A percentile compares a stretch with the other conserved stretches of the same genome.
phyloP scores from a whole-genome alignment of 441 rosid genomes.

The Macaranga tanarius region DNA sequence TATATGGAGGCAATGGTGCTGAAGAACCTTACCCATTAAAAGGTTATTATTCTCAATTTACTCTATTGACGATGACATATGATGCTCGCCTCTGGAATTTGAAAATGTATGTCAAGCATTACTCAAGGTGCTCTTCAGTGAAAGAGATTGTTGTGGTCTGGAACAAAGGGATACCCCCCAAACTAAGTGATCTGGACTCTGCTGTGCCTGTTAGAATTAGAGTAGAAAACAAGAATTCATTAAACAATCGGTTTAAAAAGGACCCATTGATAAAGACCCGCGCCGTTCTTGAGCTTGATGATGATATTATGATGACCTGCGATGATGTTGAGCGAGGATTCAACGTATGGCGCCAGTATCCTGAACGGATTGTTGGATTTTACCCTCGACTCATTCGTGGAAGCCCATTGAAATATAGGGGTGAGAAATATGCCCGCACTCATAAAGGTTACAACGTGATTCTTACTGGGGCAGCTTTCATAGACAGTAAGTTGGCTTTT shows the following conservation, averaged over 20 bases:
- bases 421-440: conserved; percentile 74
- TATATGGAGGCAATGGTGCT: conserved; percentile 85
- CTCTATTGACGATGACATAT: conserved; percentile 87
- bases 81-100: conserved; percentile 98
- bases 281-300: conserved; percentile 92
- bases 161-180: conserved; percentile 90
- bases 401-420: conserved; percentile 59
- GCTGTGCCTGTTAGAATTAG: conserved; percentile 85
- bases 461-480: conserved; percentile 95
- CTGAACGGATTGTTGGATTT: conserved; percentile 79
- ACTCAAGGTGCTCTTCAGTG: conserved; percentile 89
- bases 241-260: conserved; percentile 79
- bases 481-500: conserved; percentile 65
- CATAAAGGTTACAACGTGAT: conserved; percentile 84
- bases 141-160: conserved; percentile 91
- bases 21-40: conserved; percentile 60
- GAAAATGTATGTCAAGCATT: conserved; percentile 87
- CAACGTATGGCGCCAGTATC: conserved; percentile 81
- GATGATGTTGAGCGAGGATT: conserved; percentile 85
- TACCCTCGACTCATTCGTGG: conserved; percentile 71
- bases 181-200: conserved; percentile 59
- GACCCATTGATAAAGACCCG: conserved; percentile 71
- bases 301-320: conserved; percentile 93
- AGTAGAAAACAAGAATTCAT: conserved; percentile 62
- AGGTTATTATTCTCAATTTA: conserved; percentile 81